Evolutionary conservation across 2,329 filamentous ascomycete genomes (phyloP), one percentile per base, ranked within the genome.

Genomic region (Trichoderma sp.): DNA sequence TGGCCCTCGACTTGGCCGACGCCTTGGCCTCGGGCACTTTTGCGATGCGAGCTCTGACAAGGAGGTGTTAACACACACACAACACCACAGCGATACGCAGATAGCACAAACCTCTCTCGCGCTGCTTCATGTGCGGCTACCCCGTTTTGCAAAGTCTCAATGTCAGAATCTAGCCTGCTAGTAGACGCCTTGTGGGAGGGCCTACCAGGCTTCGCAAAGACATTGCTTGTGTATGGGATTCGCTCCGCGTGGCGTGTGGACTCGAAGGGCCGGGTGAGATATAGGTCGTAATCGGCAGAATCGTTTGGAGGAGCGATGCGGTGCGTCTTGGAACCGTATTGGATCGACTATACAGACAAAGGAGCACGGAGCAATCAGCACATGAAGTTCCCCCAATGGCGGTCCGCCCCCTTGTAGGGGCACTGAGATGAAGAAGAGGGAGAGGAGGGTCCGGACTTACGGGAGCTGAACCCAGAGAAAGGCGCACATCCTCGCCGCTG

Each of bases 381-480:
- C 54, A 55, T 17, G 45, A 61, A 54, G 61, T 28, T 34, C n/a
- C 26, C 50, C 34, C 45, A 24, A 34, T 45, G 19, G 21, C 64
- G 30, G 30, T 30, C 58, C 63, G 59, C 19, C 56, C 56, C 34
- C 6, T 30, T 6, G 15, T 17, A 21, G 44, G 44, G 19, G 21
- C 44, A 50, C 28, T 24, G 26, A n/a, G 15, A 21, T 34, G 57
- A 34, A 30, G 57, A 34, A 30, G 45, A 39, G 55, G 45, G 64
- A 45, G 21, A 3, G 28, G 28, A 34, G 19, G 19, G 39, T 5
- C 3, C 57, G 51, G 50, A 81, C 86, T 81, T 84, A 89, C 87
- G 44, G 86, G 86, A 70, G 76, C 80, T 71, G 78, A 79, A 47
- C 87, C 87, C 67, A 89, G 75, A 5, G 83, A 81, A 70, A 89